A percentile compares a stretch with the other conserved stretches of the same genome.
Conservation (phyloP, 1,139 yeast genomes). For the Yamadazyma mexicana region DNA sequence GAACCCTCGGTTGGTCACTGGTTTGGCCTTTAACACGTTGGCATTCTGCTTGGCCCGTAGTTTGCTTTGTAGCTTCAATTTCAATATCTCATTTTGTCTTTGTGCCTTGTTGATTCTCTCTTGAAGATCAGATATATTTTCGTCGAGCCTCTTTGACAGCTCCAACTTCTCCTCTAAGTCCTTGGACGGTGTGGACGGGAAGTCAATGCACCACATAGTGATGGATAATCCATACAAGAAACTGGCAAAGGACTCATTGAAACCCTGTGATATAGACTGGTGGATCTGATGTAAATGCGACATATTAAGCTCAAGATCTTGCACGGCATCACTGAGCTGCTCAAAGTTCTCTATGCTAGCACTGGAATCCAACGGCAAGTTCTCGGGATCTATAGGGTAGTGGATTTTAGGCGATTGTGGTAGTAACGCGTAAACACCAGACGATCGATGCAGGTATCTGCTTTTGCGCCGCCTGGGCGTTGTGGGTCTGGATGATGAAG, state of each 20-base stretch:
- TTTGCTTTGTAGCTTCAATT: slow-evolving; percentile 19
- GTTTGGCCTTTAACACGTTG: slow-evolving; percentile 10
- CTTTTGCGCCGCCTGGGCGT: slow-evolving; percentile 6
- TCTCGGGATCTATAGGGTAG: slow-evolving; percentile 41
- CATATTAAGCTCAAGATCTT: slow-evolving; percentile 51
- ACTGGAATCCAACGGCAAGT: slow-evolving; percentile 37
- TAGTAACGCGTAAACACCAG: slow-evolving; percentile 38
- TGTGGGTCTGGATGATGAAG: slow-evolving; percentile 6
- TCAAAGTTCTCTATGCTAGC: slow-evolving; percentile 33
- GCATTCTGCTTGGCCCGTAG: slow-evolving; percentile 5
- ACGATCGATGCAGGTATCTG: slow-evolving; percentile 28
- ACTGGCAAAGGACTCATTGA: slow-evolving; percentile 65
- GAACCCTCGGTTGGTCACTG: slow-evolving; percentile 2
- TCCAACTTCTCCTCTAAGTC: slow-evolving; percentile 36
- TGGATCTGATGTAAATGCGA: slow-evolving; percentile 48
- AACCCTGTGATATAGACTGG: slow-evolving; percentile 46
- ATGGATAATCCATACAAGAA: slow-evolving; percentile 61
- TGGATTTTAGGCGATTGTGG: slow-evolving; percentile 45
- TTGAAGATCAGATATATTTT: slow-evolving; percentile 23
- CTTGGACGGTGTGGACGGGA: slow-evolving; percentile 43
- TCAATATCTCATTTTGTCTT: slow-evolving; percentile 28
- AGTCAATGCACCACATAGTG: slow-evolving; percentile 68
- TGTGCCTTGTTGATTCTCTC: slow-evolving; percentile 23
- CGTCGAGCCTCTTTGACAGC: slow-evolving; percentile 26
- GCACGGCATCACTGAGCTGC: slow-evolving; percentile 53